Evolutionary conservation across 768 basidiomycete species (phyloP), one percentile per base, ranked within the genome.

Genomic region (Boletus sp.): DNA sequence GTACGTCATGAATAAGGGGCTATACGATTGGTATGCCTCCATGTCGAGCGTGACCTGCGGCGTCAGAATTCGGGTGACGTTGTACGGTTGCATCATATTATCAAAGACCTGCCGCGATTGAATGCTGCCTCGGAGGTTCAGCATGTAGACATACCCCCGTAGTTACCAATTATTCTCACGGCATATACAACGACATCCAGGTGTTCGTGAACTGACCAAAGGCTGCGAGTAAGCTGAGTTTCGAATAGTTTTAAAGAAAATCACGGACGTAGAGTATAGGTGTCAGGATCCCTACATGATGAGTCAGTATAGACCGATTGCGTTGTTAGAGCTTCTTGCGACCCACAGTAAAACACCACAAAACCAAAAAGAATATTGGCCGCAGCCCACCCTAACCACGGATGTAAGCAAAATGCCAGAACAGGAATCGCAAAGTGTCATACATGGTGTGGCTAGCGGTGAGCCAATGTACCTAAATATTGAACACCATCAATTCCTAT

Each of bases 321-420:
- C 7, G 0, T 13, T 30, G 44, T 37, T 19, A 14, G 37, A 25
- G 25, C 7, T 21, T 39, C 15, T 50, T 19, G 25, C 3, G 50
- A 45, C 54, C 58, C 59, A 82, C 83, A 90, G 74, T 83, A 90
- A 74, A 91, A 86, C 68, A 87, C 73, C 15, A 85, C 74, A 61
- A 90, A 84, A 7, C 87, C 84, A 57, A 70, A 71, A 10, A 83
- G 72, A 58, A 89, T 77, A 66, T 90, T 90, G n/a, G 83, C 87
- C 60, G 83, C 79, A 4, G 88, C 87, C 87, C 88, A 90, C 87
- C 87, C 69, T 70, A 13, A 33, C 32, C 38, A 47, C 7, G 8
- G 17, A 45, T 17, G 33, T 64, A n/a, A 62, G 43, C 15, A 11
- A 33, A 27, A 34, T 1, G 15, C 3, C 34, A 6, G 39, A 15